These are phyloP conservation scores for Penicillium tannophilum DNA, from an alignment of 495 filamentous ascomycete species.

Conservation along the genomic window DNA sequence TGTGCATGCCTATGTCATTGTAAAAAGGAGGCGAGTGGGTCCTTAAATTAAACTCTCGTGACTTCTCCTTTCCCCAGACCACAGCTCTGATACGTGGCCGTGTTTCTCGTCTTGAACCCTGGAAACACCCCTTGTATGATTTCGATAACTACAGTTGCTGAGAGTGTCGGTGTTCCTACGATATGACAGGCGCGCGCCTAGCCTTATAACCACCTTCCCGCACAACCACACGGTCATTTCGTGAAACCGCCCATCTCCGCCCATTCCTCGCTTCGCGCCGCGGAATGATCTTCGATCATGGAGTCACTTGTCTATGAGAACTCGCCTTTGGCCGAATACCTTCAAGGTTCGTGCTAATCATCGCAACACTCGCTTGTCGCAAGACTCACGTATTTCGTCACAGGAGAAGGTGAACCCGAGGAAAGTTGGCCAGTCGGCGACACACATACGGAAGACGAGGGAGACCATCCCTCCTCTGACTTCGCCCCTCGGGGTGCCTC, in stretches of 20 bases:
- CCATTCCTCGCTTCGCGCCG: constrained; percentile 21
- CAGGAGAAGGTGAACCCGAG: constrained; percentile 52
- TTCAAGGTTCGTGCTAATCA: constrained; percentile 69
- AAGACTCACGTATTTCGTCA: constrained; percentile 13
- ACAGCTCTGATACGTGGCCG: constrained; percentile 26
- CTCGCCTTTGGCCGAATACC: constrained; percentile 88
- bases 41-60: constrained; percentile 33
- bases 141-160: constrained; percentile 1
- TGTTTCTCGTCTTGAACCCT: constrained; percentile 10
- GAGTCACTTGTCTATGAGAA: constrained; percentile 89
- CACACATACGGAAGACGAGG: constrained; percentile 39
- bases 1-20: constrained; percentile 14
- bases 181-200: constrained; percentile 25
- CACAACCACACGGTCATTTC: constrained; percentile 9
- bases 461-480: constrained; percentile 42
- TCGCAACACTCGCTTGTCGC: neutral
- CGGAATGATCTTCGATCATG: constrained; percentile 61
- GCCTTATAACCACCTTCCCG: constrained; percentile 8
- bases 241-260: constrained; percentile 16
- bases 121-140: constrained; percentile 5
- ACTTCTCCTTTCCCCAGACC: constrained; percentile 36
- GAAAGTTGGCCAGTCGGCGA: constrained; percentile 48
- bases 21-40: constrained; percentile 31
- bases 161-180: constrained; percentile 16
- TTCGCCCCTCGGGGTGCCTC: constrained; percentile 79